Evolutionary conservation across 352 stramenopile genomes (phyloP), one percentile per base, ranked within the genome.

Genomic region (Sclerospora graminicola): DNA sequence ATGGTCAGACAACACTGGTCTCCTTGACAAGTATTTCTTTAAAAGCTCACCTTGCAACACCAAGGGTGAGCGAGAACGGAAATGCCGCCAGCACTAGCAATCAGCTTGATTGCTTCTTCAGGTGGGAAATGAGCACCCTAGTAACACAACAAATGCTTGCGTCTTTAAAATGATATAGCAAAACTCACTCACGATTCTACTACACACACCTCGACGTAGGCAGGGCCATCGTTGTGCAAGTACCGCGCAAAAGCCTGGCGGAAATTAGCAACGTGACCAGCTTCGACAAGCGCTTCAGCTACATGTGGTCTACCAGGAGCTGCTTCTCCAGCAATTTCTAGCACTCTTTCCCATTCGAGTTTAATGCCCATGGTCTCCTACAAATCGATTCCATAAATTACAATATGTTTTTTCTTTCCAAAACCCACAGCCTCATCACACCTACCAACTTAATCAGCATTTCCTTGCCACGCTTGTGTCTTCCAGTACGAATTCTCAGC

Each of bases 41-140:
- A 14, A 1, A 46, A 37, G 18, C 42, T 3, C 48, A 83, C 73
- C 48, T 89, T 92, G 49, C 75, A 92, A 41, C 77, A 89, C 80
- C 80, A 92, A 14, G 80, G 80, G 39, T 92, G 80, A 0, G 80
- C 80, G n/a, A 92, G 63, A 39, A 92, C 72, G 0, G 80, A 91
- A 9, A 92, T 62, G 2, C 80, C 80, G 8, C 80, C 80, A 13
- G 74, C 72, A 21, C 73, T 82, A 11, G 81, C 74, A 43, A 92
- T 92, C 32, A 92, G 66, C 41, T 87, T 84, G 51, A 92, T 88
- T 2, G 80, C 80, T 45, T 89, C 72, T 55, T 89, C 70, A n/a
- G 80, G 80, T 6, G 80, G 80, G 35, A 89, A 92, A 33, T 89
- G 68, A 20, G 85, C 69, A 31, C 80, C 80, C 73, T 90, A 29